Evolutionary conservation across 306 rosid genomes (phyloP).

Genomic region (Malus fusca): DNA sequence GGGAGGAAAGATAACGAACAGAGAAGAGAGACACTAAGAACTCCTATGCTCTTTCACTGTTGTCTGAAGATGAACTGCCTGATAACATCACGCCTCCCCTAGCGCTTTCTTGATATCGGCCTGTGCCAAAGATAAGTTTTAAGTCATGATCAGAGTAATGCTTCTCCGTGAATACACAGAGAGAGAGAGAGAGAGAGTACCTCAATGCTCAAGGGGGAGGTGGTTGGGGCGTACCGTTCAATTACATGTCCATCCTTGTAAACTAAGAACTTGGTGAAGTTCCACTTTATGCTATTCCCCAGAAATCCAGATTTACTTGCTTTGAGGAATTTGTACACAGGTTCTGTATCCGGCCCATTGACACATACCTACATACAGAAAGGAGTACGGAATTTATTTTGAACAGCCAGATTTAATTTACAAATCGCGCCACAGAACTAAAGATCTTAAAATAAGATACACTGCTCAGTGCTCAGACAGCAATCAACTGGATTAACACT

Average conservation of each 20-base stretch:
- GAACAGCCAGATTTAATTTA: not conserved
- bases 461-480: not conserved
- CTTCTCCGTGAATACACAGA: not conserved
- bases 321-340: constrained; percentile 70
- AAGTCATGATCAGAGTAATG: not conserved
- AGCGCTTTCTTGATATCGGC: constrained; percentile 73
- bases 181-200: constrained; percentile 21
- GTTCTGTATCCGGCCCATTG: constrained; percentile 60
- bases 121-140: constrained; percentile 33
- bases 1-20: not conserved
- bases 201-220: constrained; percentile 57
- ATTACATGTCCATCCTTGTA: constrained; percentile 62
- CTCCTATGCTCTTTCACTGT: not conserved
- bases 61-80: not conserved
- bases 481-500: not conserved
- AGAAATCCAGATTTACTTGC: constrained; percentile 49
- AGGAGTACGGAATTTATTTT: not conserved
- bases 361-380: constrained; percentile 48
- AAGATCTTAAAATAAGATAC: not conserved
- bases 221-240: constrained; percentile 59
- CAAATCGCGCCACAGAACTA: not conserved
- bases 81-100: constrained; percentile 38
- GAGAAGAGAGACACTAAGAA: not conserved
- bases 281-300: constrained; percentile 84
- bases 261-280: constrained; percentile 86